Evolutionary conservation across 2,329 filamentous ascomycete species (phyloP).

Genomic region (Botrytis cinerea): DNA sequence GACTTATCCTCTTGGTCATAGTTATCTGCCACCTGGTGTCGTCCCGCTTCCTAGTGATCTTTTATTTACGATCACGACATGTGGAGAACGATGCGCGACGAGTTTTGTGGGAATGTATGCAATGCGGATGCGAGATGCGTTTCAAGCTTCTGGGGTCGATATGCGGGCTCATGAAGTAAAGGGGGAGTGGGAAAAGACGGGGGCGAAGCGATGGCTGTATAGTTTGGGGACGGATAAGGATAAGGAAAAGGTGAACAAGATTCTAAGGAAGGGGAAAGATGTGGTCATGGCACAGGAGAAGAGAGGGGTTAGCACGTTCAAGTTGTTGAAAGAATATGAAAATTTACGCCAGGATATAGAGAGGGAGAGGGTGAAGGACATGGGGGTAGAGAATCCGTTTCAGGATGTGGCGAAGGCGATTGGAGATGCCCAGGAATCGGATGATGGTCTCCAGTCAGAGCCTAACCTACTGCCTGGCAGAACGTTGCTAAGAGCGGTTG

Average conservation of each 20-base stretch:
- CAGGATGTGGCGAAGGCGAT: neutral
- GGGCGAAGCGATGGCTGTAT: slow-evolving; percentile 3
- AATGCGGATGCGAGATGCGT: slow-evolving; percentile 3
- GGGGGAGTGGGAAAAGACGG: slow-evolving; percentile 7
- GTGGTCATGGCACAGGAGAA: neutral
- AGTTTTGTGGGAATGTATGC: slow-evolving; percentile 7
- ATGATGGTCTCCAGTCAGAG: neutral
- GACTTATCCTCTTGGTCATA: slow-evolving; percentile 21
- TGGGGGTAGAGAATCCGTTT: neutral
- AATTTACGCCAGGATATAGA: neutral
- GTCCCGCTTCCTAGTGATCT: neutral
- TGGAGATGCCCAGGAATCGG: no score
- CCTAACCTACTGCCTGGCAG: neutral
- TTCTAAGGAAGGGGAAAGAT: neutral
- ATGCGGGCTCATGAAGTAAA: neutral
- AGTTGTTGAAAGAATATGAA: slow-evolving; percentile 9
- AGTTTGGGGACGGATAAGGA: slow-evolving; percentile 8
- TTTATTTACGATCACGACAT: slow-evolving; percentile 4
- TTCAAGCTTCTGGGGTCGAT: slow-evolving; percentile 4
- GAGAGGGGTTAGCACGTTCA: neutral
- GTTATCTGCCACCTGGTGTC: neutral
- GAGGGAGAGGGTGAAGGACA: neutral
- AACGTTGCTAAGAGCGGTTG: neutral
- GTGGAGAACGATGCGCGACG: neutral
- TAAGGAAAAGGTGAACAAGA: neutral